Evolutionary conservation across 2,329 filamentous ascomycete genomes (phyloP).

Genomic region (Herpotrichia juniperi): DNA sequence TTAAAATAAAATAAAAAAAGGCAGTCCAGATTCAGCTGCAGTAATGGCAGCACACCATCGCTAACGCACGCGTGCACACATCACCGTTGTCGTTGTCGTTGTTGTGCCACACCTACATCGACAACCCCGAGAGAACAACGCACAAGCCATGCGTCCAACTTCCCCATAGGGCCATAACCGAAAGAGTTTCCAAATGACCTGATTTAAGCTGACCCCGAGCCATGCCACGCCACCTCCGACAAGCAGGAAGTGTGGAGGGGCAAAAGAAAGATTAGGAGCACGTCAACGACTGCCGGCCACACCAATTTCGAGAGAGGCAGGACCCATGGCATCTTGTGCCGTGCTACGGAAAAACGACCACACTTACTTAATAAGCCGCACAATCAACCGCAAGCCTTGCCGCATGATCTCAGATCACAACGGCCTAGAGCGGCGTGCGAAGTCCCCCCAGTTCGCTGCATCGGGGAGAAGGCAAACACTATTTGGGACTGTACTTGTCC

Average conservation of each 20-base stretch:
- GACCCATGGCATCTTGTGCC: background rate
- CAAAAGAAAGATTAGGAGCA: background rate
- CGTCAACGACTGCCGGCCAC: background rate
- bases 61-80: background rate
- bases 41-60: background rate
- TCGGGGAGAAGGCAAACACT: background rate
- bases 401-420: conserved; percentile 3
- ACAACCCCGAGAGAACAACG: background rate
- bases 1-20: no score
- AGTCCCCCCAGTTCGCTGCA: background rate
- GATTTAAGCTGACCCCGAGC: background rate
- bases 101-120: background rate
- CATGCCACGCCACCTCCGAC: background rate
- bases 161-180: background rate
- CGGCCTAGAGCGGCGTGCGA: background rate
- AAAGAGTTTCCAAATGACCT: conserved; percentile 2
- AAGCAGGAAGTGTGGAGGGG: background rate
- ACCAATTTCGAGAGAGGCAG: background rate
- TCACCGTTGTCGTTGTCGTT: background rate
- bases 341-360: conserved; percentile 4
- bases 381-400: background rate
- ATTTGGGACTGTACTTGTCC: conserved; percentile 79
- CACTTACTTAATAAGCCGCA: conserved; percentile 3
- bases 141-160: background rate
- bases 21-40: no score